A percentile compares a stretch with the other conserved stretches of the same genome.
Evolutionary conservation across 805 yeast species (phyloP).

Genomic region (Blastobotrys chiropterorum): DNA sequence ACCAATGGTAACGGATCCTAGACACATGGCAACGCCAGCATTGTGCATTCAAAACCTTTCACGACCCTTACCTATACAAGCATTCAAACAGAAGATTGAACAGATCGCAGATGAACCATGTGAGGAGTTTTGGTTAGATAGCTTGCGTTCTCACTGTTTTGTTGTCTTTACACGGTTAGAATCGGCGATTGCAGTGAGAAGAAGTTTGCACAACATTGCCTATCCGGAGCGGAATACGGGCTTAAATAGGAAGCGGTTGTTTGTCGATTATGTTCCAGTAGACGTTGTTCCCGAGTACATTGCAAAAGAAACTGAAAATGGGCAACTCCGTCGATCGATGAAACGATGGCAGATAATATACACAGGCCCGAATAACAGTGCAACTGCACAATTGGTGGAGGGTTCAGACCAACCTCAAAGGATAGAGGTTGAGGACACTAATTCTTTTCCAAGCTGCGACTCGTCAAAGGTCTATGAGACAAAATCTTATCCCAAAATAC

Average conservation of each 20-base stretch:
- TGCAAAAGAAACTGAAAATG: neutral
- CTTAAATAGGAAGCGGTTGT: neutral
- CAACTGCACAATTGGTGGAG: neutral
- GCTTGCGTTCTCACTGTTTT: conserved; percentile 3
- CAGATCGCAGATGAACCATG: neutral
- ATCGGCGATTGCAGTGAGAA: neutral
- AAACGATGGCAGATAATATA: neutral
- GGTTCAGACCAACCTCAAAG: neutral
- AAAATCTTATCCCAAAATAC: neutral
- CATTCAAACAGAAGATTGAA: neutral
- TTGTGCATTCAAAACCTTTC: conserved; percentile 1
- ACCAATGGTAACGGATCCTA: neutral
- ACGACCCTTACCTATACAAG: neutral
- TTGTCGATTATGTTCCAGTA: neutral
- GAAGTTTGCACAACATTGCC: neutral
- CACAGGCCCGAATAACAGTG: neutral
- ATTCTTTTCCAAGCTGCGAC: neutral
- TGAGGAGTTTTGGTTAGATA: conserved; percentile 1
- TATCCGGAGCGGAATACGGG: neutral
- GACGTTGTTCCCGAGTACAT: neutral
- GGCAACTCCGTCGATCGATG: neutral
- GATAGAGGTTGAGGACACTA: neutral
- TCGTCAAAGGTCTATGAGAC: neutral
- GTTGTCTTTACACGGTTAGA: neutral
- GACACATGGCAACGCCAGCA: neutral